Base-by-base conservation (phyloP, 176 grass and related monocot species). In the Carex pumila region DNA sequence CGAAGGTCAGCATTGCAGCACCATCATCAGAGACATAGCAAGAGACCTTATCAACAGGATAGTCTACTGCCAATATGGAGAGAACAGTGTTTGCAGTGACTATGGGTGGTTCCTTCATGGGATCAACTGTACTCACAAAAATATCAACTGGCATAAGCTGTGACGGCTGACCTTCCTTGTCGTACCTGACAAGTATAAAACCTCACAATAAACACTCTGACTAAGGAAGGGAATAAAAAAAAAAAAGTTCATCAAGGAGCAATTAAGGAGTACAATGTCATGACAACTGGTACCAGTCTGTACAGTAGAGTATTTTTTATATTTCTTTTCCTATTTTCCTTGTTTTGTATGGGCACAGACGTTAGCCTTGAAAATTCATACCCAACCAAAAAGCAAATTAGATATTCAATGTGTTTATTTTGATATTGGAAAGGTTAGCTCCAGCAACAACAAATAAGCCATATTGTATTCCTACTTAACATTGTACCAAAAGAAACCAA, bases 1-100 rank as follows among this genome's bases (percentile, higher is more conserved):
- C 95, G 52, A 93, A 94, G 18, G 92, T 98, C 22, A 98, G 87
- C 95, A 98, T 94, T 29, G 92, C 95, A 80, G 90, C 95, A 90
- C 92, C 95, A 91, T 98, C 92, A 86, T 98, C 94, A 91, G 94
- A 98, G 49, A 98, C 92, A 88, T 98, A 97, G 84, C 95, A 98
- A 80, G 95, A 98, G 43, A 94, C 71, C 82, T 94, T 98, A 13
- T 94, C 90, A 63, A 98, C 86, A 0, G 92, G 95, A 85, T 94
- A 98, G 84, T 94, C 92, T 43, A 97, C 92, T 15, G 94, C 82
- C 64, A 97, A 91, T 67, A 94, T 97, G 43, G 92, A 97, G 70
- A 97, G 90, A 84, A 97, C 89, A 79, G 94, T 97, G 86, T 97
- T 97, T 73, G 94, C 94, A 71, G 94, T 97, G 81, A 97, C 92